phyloP scores from a whole-genome alignment of 192 early-diverging fungal genomes.

The Umbelopsis vinacea region DNA sequence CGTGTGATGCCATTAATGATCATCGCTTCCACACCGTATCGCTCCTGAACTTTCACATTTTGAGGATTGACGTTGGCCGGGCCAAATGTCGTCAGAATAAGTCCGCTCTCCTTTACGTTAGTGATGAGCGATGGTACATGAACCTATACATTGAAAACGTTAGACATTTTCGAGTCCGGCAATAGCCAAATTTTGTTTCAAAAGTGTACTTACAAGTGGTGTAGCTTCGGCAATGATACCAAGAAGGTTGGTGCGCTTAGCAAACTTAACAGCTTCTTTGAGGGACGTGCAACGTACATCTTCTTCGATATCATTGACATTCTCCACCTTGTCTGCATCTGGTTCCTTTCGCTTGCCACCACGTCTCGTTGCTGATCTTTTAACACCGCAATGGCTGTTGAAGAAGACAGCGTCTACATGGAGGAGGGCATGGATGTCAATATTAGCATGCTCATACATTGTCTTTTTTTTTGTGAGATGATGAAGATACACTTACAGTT shows the following conservation, averaged over 20 bases:
- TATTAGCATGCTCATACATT: not conserved
- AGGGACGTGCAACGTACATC: slow-evolving; percentile 66
- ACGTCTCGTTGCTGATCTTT: slow-evolving; percentile 30
- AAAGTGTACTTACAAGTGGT: slow-evolving; percentile 71
- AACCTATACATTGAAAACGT: slow-evolving; percentile 57
- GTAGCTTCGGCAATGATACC: slow-evolving; percentile 92
- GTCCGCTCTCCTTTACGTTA: slow-evolving; percentile 90
- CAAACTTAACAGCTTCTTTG: slow-evolving; percentile 95
- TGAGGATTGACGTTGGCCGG: slow-evolving; percentile 66
- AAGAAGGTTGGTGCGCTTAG: slow-evolving; percentile 88
- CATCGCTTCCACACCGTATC: slow-evolving; percentile 90
- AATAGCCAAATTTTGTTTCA: not conserved
- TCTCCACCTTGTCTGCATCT: slow-evolving; percentile 16
- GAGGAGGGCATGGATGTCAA: not conserved
- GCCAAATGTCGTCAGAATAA: slow-evolving; percentile 93
- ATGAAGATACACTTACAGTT: slow-evolving; percentile 68
- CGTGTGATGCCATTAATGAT: slow-evolving; percentile 70
- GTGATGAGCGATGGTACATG: slow-evolving; percentile 90
- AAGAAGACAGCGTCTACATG: slow-evolving; percentile 88
- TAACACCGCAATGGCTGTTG: slow-evolving; percentile 68
- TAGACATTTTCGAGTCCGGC: not conserved
- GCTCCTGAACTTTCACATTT: slow-evolving; percentile 75
- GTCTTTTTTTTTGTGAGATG: not conserved
- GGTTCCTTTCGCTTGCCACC: slow-evolving; percentile 22
- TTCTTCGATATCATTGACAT: slow-evolving; percentile 43